These are phyloP conservation scores for Cyclotella choctawhatcheeana DNA, from an alignment of 108 stramenopile species.

Conservation along the genomic window DNA sequence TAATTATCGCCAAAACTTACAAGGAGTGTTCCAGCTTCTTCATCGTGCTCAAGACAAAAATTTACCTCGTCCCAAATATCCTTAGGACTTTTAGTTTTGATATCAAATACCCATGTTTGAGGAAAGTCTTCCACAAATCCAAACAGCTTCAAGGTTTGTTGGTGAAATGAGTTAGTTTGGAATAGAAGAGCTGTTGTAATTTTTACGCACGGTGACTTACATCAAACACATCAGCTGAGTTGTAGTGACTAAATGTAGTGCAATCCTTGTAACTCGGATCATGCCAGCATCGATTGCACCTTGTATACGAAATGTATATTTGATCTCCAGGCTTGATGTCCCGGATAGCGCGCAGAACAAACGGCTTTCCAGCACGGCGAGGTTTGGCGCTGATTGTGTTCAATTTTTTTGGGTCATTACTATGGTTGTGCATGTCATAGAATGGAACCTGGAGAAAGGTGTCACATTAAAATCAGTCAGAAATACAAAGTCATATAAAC, in stretches of 20 bases:
- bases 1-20: conserved; percentile 48
- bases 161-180: not conserved
- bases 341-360: conserved; percentile 18
- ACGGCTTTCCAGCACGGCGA: conserved; percentile 23
- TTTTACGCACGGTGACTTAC: not conserved
- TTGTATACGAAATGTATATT: conserved; percentile 47
- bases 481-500: not conserved
- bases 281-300: conserved; percentile 51
- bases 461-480: too few species aligned
- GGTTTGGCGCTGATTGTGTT: conserved; percentile 38
- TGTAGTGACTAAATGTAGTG: conserved; percentile 29
- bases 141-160: conserved; percentile 9
- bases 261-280: conserved; percentile 39
- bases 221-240: conserved; percentile 30
- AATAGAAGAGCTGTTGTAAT: not conserved
- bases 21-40: conserved; percentile 16
- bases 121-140: conserved; percentile 55
- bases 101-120: conserved; percentile 38
- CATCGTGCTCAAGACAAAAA: conserved; percentile 37
- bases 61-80: conserved; percentile 37
- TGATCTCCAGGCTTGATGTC: conserved; percentile 45
- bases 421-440: conserved; percentile 55
- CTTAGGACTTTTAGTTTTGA: conserved; percentile 9
- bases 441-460: conserved; percentile 26
- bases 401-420: conserved; percentile 44